Evolutionary conservation across 495 filamentous ascomycete species (phyloP).

Genomic region (Penicillium goetzii): DNA sequence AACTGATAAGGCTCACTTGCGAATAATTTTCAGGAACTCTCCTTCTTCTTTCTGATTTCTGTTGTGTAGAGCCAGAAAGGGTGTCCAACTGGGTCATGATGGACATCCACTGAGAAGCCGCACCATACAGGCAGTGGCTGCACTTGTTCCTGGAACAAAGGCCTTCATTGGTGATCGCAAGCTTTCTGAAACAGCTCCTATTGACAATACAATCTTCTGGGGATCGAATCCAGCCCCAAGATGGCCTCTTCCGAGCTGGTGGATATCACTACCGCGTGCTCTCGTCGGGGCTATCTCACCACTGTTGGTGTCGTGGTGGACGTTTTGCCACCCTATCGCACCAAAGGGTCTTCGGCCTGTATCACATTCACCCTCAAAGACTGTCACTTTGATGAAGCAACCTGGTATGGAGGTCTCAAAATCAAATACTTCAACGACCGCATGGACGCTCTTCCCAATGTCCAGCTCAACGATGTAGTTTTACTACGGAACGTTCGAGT

Average conservation of each 20-base stretch:
- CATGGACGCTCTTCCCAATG: constrained; percentile 40
- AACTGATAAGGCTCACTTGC: neutral
- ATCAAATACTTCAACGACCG: constrained; percentile 55
- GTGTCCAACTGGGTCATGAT: constrained; percentile 7
- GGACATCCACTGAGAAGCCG: constrained; percentile 10
- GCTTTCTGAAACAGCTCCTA: neutral
- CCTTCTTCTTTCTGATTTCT: neutral
- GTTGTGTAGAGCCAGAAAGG: neutral
- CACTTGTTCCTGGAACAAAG: neutral
- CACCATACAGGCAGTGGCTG: constrained; percentile 3
- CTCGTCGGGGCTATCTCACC: constrained; percentile 34
- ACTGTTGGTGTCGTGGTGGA: constrained; percentile 57
- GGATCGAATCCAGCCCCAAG: neutral
- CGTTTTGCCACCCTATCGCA: constrained; percentile 32
- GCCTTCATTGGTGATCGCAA: neutral
- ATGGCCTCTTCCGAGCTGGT: constrained; percentile 35
- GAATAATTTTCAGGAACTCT: neutral
- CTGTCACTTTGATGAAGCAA: constrained; percentile 34
- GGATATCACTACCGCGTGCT: constrained; percentile 42
- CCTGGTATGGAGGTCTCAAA: constrained; percentile 47
- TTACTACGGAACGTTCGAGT: constrained; percentile 49
- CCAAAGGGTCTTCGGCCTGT: constrained; percentile 40
- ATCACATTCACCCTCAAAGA: constrained; percentile 58
- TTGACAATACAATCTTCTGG: neutral
- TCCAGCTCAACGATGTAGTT: constrained; percentile 51